A percentile compares a stretch with the other conserved stretches of the same genome.
phyloP scores from a whole-genome alignment of 305 asterid genomes.

The Caryopteris hybrid region DNA sequence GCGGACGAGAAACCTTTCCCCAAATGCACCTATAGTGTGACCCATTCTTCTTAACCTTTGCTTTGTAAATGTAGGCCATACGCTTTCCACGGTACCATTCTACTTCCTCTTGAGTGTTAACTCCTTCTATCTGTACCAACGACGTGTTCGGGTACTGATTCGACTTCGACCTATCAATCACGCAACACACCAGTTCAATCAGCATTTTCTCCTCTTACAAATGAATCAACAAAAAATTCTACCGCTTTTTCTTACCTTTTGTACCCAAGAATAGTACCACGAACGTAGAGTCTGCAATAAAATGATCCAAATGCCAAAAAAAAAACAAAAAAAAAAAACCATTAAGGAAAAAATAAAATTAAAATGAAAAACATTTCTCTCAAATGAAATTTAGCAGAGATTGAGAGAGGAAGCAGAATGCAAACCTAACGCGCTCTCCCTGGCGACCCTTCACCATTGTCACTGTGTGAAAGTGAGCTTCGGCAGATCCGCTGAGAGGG shows the following conservation, averaged over 20 bases:
- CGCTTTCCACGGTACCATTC: constrained; percentile 29
- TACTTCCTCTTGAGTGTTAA: constrained; percentile 31
- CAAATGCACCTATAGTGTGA: constrained; percentile 25
- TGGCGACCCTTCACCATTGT: constrained; percentile 31
- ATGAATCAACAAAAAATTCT: background rate
- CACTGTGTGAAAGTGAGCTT: background rate
- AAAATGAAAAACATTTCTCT: background rate
- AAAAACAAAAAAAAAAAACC: background rate
- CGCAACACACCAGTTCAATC: background rate
- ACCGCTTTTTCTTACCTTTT: constrained; percentile 6
- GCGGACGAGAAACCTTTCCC: constrained; percentile 25
- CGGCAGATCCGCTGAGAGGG: background rate
- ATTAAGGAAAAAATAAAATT: background rate
- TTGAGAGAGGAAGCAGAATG: background rate
- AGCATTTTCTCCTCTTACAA: background rate
- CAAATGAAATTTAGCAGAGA: background rate
- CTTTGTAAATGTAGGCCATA: constrained; percentile 28
- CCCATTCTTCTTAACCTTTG: constrained; percentile 22
- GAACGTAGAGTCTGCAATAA: constrained; percentile 21
- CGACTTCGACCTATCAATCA: constrained; percentile 25
- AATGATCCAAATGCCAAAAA: background rate
- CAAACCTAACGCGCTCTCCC: constrained; percentile 26
- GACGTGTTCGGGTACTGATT: constrained; percentile 27
- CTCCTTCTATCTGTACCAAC: constrained; percentile 30
- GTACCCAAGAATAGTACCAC: constrained; percentile 25